Conservation (phyloP, 768 basidiomycete genomes). For the Suillus sp. region DNA sequence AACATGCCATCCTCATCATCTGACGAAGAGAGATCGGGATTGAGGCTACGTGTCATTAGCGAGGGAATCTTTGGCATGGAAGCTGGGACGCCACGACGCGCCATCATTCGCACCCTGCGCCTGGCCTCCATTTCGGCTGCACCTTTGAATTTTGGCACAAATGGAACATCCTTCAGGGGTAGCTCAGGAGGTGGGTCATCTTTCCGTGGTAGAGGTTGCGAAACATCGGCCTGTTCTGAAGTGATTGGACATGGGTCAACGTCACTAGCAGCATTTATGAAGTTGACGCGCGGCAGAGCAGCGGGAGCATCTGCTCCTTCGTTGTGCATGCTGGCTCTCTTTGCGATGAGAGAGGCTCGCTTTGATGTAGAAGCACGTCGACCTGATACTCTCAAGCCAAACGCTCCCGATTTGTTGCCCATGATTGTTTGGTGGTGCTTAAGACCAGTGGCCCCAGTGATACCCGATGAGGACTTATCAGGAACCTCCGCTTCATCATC, state of each 20-base stretch:
- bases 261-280: conserved; percentile 14
- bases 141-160: conserved; percentile 78
- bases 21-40: conserved; percentile 52
- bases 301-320: conserved; percentile 17
- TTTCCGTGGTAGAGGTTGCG: conserved; percentile 11
- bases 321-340: conserved; percentile 11
- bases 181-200: conserved; percentile 31
- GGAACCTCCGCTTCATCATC: conserved; percentile 64
- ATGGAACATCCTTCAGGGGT: conserved; percentile 55
- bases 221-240: conserved; percentile 15
- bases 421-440: conserved; percentile 91
- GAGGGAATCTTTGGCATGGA: conserved; percentile 28
- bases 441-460: conserved; percentile 56
- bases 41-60: conserved; percentile 40
- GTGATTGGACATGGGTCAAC: conserved; percentile 13
- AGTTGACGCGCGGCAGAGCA: conserved; percentile 17
- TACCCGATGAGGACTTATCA: conserved; percentile 32
- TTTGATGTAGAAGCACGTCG: conserved; percentile 57
- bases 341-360: conserved; percentile 39
- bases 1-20: conserved; percentile 51
- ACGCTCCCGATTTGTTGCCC: conserved; percentile 65
- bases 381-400: conserved; percentile 78
- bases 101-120: conserved; percentile 64
- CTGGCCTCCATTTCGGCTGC: conserved; percentile 87
- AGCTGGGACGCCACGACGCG: conserved; percentile 47